phyloP scores from a whole-genome alignment of 2,329 filamentous ascomycete species.

The Exophiala sp. region DNA sequence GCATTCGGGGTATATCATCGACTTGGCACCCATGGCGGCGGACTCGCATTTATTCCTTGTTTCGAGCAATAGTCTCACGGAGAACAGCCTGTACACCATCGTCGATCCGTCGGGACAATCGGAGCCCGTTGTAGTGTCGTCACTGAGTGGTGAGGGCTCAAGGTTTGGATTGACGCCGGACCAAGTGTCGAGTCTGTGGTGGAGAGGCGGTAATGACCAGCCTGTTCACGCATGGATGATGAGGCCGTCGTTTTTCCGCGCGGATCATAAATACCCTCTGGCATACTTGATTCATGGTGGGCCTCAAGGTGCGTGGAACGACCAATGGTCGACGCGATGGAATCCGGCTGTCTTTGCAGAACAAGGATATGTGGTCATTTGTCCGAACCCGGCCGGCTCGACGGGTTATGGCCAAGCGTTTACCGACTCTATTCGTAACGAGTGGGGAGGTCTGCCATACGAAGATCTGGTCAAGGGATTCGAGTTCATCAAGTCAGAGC shows the following conservation, averaged over 20 bases:
- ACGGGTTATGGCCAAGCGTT: slow-evolving; percentile 55
- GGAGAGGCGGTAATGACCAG: slow-evolving; percentile 42
- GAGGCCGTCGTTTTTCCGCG: slow-evolving; percentile 46
- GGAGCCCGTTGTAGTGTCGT: slow-evolving; percentile 37
- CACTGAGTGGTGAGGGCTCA: slow-evolving; percentile 35
- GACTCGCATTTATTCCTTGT: slow-evolving; percentile 40
- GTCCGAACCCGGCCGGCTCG: slow-evolving; percentile 58
- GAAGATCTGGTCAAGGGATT: slow-evolving; percentile 55
- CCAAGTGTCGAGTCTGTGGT: slow-evolving; percentile 47
- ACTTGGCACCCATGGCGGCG: slow-evolving; percentile 35
- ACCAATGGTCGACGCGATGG: slow-evolving; percentile 54
- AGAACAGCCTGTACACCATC: slow-evolving; percentile 44
- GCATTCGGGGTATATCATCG: slow-evolving; percentile 39
- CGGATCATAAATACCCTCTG: slow-evolving; percentile 49
- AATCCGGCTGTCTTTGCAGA: slow-evolving; percentile 58
- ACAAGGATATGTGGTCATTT: slow-evolving; percentile 59
- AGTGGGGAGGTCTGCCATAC: slow-evolving; percentile 55
- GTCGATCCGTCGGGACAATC: slow-evolving; percentile 36
- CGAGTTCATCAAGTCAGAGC: slow-evolving; percentile 48
- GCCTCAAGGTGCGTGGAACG: slow-evolving; percentile 50
- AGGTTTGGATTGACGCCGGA: slow-evolving; percentile 40
- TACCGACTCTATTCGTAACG: slow-evolving; percentile 50
- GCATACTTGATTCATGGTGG: slow-evolving; percentile 55
- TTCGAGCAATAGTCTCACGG: slow-evolving; percentile 43
- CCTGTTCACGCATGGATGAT: slow-evolving; percentile 47